These are phyloP conservation scores for Vachellia collinsii DNA, from an alignment of 306 rosid genomes.

Conservation along the genomic window DNA sequence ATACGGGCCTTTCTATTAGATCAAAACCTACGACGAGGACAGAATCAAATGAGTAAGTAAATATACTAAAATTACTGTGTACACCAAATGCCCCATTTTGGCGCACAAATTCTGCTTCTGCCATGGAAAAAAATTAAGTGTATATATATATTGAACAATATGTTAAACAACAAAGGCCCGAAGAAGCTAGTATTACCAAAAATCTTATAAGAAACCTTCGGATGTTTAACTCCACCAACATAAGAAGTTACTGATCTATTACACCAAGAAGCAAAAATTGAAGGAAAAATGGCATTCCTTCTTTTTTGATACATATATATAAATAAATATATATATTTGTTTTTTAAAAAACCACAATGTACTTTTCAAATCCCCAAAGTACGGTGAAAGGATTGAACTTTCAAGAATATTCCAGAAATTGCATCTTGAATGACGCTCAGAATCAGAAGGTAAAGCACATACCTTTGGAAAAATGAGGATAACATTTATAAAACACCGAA, in stretches of 20 bases:
- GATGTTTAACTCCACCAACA: too few species aligned
- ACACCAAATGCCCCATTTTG: constrained; percentile 11
- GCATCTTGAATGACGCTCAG: constrained; percentile 9
- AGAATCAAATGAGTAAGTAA: constrained; percentile 24
- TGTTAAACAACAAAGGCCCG: not conserved
- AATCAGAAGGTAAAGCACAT: not conserved
- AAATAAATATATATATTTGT: not conserved
- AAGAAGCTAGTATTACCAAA: constrained; percentile 11
- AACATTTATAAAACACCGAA: constrained; percentile 36
- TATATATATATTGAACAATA: not conserved
- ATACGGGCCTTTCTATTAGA: constrained; percentile 12
- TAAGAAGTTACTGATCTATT: constrained; percentile 36
- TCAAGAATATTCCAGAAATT: not conserved
- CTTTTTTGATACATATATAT: too few species aligned
- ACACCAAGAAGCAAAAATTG: not conserved
- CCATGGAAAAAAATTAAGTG: not conserved
- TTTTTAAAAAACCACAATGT: not conserved
- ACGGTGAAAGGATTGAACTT: constrained; percentile 24
- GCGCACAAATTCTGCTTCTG: not conserved
- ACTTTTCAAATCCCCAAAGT: not conserved
- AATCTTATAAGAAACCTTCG: not conserved
- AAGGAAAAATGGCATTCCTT: not conserved
- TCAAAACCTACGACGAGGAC: constrained; percentile 40
- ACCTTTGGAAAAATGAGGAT: constrained; percentile 29
- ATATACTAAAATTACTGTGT: constrained; percentile 1